Evolutionary conservation across 2,329 filamentous ascomycete genomes (phyloP), one percentile per base, ranked within the genome.

Genomic region (Diaporthe sp.): DNA sequence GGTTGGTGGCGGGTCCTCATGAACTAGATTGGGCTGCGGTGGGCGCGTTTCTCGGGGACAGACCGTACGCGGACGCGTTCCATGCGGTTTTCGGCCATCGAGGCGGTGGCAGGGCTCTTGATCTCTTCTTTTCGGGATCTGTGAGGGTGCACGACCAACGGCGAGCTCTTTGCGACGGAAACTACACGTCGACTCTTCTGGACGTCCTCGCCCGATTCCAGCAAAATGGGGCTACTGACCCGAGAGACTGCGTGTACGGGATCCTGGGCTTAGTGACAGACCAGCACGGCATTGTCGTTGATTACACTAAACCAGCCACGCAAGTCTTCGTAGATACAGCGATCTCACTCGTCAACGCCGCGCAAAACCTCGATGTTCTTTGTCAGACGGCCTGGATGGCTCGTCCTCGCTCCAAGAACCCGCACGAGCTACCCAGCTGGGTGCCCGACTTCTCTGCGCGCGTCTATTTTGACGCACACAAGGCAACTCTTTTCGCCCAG

Each of bases 201-300:
- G 78, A 79, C 47, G 77, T 79, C 13, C 71, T 79, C 8, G 77
- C 76, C 15, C 71, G 77, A 17, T 79, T 79, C 70, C 60, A 73
- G n/a, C 39, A 60, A 20, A 47, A 57, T 6, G 15, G 49, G 2
- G 68, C 75, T 3, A 78, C 74, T 2, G 78, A 79, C 58, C 77
- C 74, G 28, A 68, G 74, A 37, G 78, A 79, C 22, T 72, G 70
- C 44, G 70, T 79, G 3, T 79, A 77, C 53, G 77, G 77, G 3
- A 49, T 79, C 9, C 34, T 39, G 20, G 57, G 53, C 72, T 77
- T 13, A 75, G 63, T 77, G 28, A 25, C 57, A n/a, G 28, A 60
- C 5, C 57, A 71, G 15, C 75, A 74, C 31, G 42, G 39, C n/a
- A 57, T 79, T 8, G 47, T 37, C n/a, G 78, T 77, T 12, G 77